These are phyloP conservation scores for Postia placenta DNA, from an alignment of 768 basidiomycete genomes.

Conservation along the genomic window DNA sequence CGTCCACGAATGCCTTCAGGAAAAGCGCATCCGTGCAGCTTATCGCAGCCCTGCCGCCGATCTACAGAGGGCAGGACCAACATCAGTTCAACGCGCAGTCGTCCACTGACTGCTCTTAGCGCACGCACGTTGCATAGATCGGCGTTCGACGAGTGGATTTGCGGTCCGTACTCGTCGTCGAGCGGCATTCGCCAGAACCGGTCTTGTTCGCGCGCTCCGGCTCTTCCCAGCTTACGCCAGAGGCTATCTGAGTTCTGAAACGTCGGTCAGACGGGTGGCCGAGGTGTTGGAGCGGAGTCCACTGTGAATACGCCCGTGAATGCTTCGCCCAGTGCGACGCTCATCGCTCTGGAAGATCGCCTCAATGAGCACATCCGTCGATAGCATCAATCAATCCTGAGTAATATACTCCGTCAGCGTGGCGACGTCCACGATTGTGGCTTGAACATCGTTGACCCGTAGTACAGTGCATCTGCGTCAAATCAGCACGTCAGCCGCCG, in stretches of 20 bases:
- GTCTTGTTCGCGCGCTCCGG: constrained; percentile 72
- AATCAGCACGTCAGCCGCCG: neutral
- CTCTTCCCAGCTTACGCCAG: constrained; percentile 61
- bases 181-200: constrained; percentile 90
- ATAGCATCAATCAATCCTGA: neutral
- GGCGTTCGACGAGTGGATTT: constrained; percentile 73
- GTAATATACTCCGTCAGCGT: constrained; percentile 67
- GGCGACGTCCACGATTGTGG: constrained; percentile 85
- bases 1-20: constrained; percentile 77
- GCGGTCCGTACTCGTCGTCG: constrained; percentile 72
- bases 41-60: constrained; percentile 68
- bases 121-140: constrained; percentile 69
- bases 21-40: constrained; percentile 81
- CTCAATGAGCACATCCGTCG: neutral
- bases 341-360: constrained; percentile 50
- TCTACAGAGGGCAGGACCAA: constrained; percentile 40
- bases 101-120: neutral
- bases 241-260: constrained; percentile 64
- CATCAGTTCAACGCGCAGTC: constrained; percentile 2
- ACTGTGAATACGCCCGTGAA: constrained; percentile 79
- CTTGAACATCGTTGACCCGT: constrained; percentile 69
- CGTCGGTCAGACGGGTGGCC: neutral
- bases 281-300: too few relatives aligned
- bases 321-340: constrained; percentile 66
- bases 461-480: constrained; percentile 79